Evolutionary conservation across 768 basidiomycete species (phyloP).

Genomic region (Boletus subparvulus): DNA sequence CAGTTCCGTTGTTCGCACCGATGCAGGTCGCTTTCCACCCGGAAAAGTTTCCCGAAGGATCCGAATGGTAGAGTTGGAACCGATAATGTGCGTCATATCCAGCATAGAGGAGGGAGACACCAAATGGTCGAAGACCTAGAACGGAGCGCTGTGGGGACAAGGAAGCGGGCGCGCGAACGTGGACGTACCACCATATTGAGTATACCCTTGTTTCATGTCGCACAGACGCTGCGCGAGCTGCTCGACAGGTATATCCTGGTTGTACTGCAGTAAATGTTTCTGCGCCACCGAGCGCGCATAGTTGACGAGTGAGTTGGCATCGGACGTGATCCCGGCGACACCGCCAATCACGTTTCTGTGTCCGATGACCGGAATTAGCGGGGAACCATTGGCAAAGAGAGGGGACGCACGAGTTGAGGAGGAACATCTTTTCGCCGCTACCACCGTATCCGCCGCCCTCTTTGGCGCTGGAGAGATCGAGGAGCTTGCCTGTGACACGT

Average conservation of each 20-base stretch:
- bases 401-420: constrained; percentile 79
- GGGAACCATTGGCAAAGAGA: background rate
- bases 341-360: constrained; percentile 91
- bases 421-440: constrained; percentile 96
- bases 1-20: constrained; percentile 97
- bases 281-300: constrained; percentile 91
- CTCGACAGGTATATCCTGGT: constrained; percentile 98
- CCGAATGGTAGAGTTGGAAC: constrained; percentile 98
- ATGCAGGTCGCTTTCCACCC: constrained; percentile 99
- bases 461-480: constrained; percentile 85
- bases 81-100: constrained; percentile 95
- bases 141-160: background rate
- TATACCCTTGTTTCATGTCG: constrained; percentile 98
- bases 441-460: constrained; percentile 85
- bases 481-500: constrained; percentile 96
- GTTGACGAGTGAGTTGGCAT: constrained; percentile 96
- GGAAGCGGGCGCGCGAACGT: background rate
- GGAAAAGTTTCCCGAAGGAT: constrained; percentile 97
- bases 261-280: constrained; percentile 82
- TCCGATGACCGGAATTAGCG: background rate
- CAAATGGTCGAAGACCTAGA: constrained; percentile 92
- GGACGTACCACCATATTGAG: constrained; percentile 87
- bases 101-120: constrained; percentile 94
- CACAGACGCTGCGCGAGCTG: constrained; percentile 90
- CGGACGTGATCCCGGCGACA: constrained; percentile 94